Base-by-base conservation (phyloP, 176 grass and related monocot species). In the Musa beccarii region DNA sequence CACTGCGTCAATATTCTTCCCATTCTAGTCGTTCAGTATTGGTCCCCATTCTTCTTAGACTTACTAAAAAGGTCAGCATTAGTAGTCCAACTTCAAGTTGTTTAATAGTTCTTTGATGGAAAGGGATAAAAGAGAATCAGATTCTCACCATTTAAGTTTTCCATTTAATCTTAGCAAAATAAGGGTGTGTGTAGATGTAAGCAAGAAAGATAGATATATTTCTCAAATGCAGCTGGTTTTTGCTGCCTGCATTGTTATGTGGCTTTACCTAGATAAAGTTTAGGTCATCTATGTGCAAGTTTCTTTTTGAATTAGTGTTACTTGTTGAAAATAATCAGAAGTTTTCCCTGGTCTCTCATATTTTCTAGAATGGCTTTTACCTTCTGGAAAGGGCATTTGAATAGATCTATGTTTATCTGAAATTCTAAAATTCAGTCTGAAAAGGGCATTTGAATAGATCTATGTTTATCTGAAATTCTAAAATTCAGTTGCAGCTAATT, bases 51-150 rank as follows among this genome's bases (percentile, higher is more conserved):
- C 91, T 99, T 89, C 69, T 51, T 67, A 83, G 63, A 61, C 84
- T 99, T 82, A 92, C 84, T 53, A 87, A 94, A 82, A 92, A 94
- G 86, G 90, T 99, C 54, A 65, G 62, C 63, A 17, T 61, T 66
- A n/a, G 1, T 72, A 71, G 72, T 53, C 24, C 52, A 75, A 17
- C 29, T 34, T 66, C 66, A 79, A 21, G 20, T 15, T 10, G 12
- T 24, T 68, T 73, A 59, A 65, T 76, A 59, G 15, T 62, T 12
- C 62, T 57, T 34, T 2, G 72, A 19, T 73, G 28, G 8, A 52
- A 43, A 8, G 17, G 74, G 20, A 56, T 19, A 16, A 49, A 54
- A 77, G 14, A 59, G 59, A 75, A 28, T 26, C 1, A 9, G 16
- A 16, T 19, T 15, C 23, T 28, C 28, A 11, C 52, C 0, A 74